Base-by-base conservation (phyloP, 352 stramenopile species). In the Globisporangium rhizosaccharum region DNA sequence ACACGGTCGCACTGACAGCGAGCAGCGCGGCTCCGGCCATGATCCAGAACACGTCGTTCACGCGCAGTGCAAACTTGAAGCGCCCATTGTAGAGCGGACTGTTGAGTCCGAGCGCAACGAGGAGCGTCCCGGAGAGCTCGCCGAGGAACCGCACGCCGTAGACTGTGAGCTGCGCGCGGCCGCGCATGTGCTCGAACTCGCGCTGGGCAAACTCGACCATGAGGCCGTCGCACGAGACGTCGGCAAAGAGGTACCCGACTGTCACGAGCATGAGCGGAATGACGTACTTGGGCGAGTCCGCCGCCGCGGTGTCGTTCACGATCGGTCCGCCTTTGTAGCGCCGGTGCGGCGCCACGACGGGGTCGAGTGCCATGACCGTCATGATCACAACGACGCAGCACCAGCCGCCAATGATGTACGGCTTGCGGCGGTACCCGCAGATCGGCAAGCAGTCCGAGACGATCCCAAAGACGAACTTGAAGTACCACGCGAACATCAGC, bases 141-240 rank as follows among this genome's bases (percentile, higher is more conserved):
- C 72, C 73, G 33, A 67, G 56, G 51, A 87, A 88, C 14, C 82
- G 73, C n/a, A 75, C 73, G 2, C 65, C 65, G 55, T 94, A 88
- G 4, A 91, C 74, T 42, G 81, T 72, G 17, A 74, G 70, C 61
- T 90, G 73, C 51, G 73, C 41, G 26, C 77, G 44, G 45, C 71
- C 68, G 51, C 68, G 72, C 36, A 69, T 54, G 5, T 46, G 18
- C 48, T 86, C 70, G 8, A 62, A 73, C 50, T 90, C 78, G 6
- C 71, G 70, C 48, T 91, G 79, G 3, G 84, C 78, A 42, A 79
- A 83, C 71, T 92, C 80, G 56, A 92, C 82, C 76, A 94, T 85
- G 44, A 92, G 53, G 0, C 77, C 82, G 50, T 94, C 84, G 57
- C 79, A 87, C 9, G 74, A 73, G n/a, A 89, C 80, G 44, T 94